phyloP scores from a whole-genome alignment of 2,329 filamentous ascomycete species.

The Coniochaeta prunicola region DNA sequence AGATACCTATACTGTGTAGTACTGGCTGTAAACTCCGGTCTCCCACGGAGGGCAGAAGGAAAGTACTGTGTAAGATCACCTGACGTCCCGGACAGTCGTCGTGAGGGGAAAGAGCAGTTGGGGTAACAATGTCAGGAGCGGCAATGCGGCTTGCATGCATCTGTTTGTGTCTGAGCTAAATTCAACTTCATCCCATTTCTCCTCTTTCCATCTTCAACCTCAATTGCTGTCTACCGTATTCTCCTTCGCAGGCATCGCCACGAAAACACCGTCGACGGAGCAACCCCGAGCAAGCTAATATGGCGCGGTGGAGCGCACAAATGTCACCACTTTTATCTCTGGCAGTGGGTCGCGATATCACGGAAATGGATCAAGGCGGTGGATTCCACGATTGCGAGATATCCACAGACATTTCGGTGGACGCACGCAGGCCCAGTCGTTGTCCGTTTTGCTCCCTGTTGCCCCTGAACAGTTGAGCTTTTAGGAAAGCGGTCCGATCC shows the following conservation, averaged over 20 bases:
- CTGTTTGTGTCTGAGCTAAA: constrained; percentile 4
- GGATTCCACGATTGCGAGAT: background rate
- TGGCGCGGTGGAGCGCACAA: background rate
- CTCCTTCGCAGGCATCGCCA: background rate
- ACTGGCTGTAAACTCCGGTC: background rate
- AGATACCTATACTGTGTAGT: no score
- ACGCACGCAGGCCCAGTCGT: background rate
- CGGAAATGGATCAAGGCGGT: background rate
- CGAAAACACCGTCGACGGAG: background rate
- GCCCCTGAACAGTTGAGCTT: no score
- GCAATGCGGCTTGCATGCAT: background rate
- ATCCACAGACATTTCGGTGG: background rate
- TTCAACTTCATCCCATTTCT: constrained; percentile 11
- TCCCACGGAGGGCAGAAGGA: background rate
- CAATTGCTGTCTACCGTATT: background rate
- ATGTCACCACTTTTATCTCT: background rate
- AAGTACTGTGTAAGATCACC: no score
- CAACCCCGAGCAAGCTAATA: background rate
- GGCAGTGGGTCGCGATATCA: background rate
- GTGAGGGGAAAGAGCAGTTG: background rate
- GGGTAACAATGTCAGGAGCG: background rate
- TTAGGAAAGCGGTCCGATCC: background rate
- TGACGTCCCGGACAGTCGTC: background rate
- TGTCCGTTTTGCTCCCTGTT: background rate
- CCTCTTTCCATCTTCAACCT: background rate